Percentiles rank a stretch among this genome's conserved stretches.
Evolutionary conservation across 2,329 filamentous ascomycete species (phyloP).

Genomic region (Neospermospora avenae): DNA sequence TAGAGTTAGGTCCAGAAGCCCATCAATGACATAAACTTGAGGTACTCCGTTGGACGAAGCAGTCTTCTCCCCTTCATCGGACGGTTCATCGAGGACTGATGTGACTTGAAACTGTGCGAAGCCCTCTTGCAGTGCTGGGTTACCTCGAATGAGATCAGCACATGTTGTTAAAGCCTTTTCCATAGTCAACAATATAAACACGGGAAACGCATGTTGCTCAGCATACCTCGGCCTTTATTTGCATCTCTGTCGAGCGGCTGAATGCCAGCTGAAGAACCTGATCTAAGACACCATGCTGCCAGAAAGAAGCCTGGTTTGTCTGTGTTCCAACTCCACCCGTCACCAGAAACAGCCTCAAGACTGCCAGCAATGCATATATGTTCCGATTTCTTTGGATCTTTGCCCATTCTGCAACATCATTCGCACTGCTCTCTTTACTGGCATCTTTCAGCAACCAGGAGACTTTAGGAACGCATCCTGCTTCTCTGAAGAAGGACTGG

Average conservation of each 20-base stretch:
- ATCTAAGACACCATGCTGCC: conserved; percentile 75
- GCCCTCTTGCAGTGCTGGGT: conserved; percentile 74
- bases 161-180: conserved; percentile 73
- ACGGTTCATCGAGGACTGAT: conserved; percentile 47
- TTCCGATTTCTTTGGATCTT: conserved; percentile 82
- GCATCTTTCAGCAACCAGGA: conserved; percentile 63
- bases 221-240: conserved; percentile 75
- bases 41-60: conserved; percentile 48
- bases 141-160: conserved; percentile 83
- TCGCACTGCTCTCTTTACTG: conserved; percentile 51
- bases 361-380: conserved; percentile 81
- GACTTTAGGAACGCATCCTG: conserved; percentile 73
- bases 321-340: conserved; percentile 75
- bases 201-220: neutral
- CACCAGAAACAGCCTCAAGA: conserved; percentile 82
- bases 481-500: conserved; percentile 90
- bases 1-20: conserved; percentile 78
- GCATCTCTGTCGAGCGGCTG: conserved; percentile 64
- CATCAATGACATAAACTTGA: conserved; percentile 88
- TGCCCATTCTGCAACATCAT: conserved; percentile 68
- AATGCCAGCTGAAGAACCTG: conserved; percentile 83
- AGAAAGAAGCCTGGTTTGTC: conserved; percentile 83
- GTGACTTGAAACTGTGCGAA: conserved; percentile 85
- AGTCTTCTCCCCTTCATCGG: conserved; percentile 39
- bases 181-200: conserved; percentile 16